Percentiles rank a stretch among this genome's conserved stretches.
Conservation (phyloP, 2,329 filamentous ascomycete genomes). For the Paraphaeosphaeria sporulosa region DNA sequence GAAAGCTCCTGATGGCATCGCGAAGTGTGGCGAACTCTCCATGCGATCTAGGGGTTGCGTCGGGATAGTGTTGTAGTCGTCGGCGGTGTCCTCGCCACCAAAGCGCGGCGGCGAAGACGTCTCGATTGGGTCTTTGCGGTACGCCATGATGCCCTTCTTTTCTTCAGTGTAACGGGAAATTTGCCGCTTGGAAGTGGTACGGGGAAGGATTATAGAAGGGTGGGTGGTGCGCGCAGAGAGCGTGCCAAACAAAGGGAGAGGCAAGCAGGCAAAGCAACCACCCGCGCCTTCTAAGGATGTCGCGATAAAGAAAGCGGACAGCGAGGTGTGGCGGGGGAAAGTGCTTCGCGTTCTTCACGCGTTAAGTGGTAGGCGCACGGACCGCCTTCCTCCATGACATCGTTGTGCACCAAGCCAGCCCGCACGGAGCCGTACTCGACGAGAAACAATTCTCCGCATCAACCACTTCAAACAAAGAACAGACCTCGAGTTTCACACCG, state of each 20-base stretch:
- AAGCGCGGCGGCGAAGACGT: constrained; percentile 40
- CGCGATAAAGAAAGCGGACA: constrained; percentile 15
- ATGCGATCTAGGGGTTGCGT: constrained; percentile 4
- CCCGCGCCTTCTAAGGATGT: constrained; percentile 13
- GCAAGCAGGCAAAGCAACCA: constrained; percentile 24
- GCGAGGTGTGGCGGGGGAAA: constrained; percentile 23
- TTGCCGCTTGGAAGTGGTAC: not conserved
- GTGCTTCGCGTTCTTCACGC: constrained; percentile 7
- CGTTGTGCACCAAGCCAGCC: not conserved
- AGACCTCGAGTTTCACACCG: not conserved
- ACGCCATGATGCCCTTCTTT: constrained; percentile 34
- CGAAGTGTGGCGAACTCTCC: constrained; percentile 4
- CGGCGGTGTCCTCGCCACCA: constrained; percentile 50
- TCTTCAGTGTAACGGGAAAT: constrained; percentile 5
- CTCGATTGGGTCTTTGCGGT: constrained; percentile 41
- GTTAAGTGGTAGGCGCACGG: constrained; percentile 13
- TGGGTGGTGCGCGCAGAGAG: not conserved
- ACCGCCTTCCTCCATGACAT: not conserved
- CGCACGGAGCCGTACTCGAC: constrained; percentile 5
- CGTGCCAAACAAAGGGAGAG: constrained; percentile 23
- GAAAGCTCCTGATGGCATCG: constrained; percentile 55
- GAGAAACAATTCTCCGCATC: not conserved
- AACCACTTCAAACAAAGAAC: not conserved
- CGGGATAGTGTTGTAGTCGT: constrained; percentile 39
- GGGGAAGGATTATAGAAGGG: constrained; percentile 13